phyloP scores from a whole-genome alignment of 345 rosid genomes.

The Toxicodendron radicans region DNA sequence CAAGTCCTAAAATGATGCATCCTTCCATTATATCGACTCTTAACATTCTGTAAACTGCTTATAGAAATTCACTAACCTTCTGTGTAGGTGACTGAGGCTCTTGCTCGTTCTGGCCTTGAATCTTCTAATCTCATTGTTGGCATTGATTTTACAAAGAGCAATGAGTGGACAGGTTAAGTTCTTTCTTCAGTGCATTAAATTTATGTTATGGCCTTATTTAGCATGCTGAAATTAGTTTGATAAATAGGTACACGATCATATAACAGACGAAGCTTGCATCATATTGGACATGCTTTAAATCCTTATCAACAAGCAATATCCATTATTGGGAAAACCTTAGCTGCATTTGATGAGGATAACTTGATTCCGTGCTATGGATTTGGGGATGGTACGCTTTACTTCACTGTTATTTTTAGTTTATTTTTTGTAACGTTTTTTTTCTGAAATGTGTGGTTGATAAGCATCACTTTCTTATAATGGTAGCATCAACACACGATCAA shows the following conservation, averaged over 20 bases:
- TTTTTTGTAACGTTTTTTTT: neutral
- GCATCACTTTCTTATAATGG: slow-evolving; percentile 14
- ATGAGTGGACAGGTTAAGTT: slow-evolving; percentile 90
- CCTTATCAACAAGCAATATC: slow-evolving; percentile 96
- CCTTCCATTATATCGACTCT: neutral
- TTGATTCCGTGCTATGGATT: slow-evolving; percentile 94
- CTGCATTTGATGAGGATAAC: slow-evolving; percentile 89
- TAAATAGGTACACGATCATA: slow-evolving; percentile 69
- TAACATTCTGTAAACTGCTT: neutral
- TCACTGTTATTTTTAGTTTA: neutral
- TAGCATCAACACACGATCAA: slow-evolving; percentile 97
- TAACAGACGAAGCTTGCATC: slow-evolving; percentile 74
- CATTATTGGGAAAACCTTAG: slow-evolving; percentile 83
- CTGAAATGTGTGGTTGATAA: slow-evolving; percentile 15
- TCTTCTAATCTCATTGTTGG: slow-evolving; percentile 98
- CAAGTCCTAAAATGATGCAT: neutral
- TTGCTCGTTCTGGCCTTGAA: slow-evolving; percentile 83
- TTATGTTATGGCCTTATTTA: slow-evolving; percentile 10
- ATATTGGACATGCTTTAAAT: slow-evolving; percentile 58
- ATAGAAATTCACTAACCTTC: neutral
- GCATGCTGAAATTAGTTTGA: slow-evolving; percentile 20
- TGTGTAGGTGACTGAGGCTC: slow-evolving; percentile 83
- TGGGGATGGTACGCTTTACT: slow-evolving; percentile 74
- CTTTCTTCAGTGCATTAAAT: slow-evolving; percentile 22
- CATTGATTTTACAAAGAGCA: slow-evolving; percentile 97